Base-by-base conservation (phyloP, 805 yeast genomes). In the Teunomyces barrocoloradensis region DNA sequence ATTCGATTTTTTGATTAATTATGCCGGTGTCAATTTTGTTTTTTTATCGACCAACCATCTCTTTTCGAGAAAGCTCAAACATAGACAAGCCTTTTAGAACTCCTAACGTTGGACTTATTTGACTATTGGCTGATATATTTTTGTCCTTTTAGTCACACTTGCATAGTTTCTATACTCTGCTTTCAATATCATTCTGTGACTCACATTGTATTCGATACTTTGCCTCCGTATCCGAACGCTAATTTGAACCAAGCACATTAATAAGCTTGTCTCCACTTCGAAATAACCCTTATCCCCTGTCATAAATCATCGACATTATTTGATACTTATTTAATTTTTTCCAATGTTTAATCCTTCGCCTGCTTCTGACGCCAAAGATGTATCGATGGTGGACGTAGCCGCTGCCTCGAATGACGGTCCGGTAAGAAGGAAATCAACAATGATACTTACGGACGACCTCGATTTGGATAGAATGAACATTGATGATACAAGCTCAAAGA, bases 361-460 rank as follows among this genome's bases (percentile, higher is more conserved):
- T 20, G 18, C 44, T 20, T 28, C 44, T 13, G 44, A 30, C 29
- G 15, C 44, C 7, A 41, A 37, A 37, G 40, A 37, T 37, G 69
- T 71, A 12, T 70, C 75, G 34, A 72, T 72, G 77, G 68, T 70
- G 47, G 77, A 72, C 48, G 75, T 71, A 4, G 68, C 74, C 34
- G 61, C 61, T 45, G 73, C 69, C 17, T 46, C 37, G 41, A 52
- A 53, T 27, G 43, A 30, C 18, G 53, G 47, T 12, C 77, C 77
- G 1, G 49, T 51, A 6, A 74, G 88, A 56, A 74, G 89, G 53
- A 85, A 84, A 63, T 84, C 91, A 2, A 86, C 94, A 0, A 56
- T 87, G 45, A 81, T 87, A 12, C 75, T 88, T 35, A 80, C 85
- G 0, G 90, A 85, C 50, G 92, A 86, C 32, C 73, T 74, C 38